Evolutionary conservation across 1,284 basidiomycete genomes (phyloP).

Genomic region (Meripilus lineatus): DNA sequence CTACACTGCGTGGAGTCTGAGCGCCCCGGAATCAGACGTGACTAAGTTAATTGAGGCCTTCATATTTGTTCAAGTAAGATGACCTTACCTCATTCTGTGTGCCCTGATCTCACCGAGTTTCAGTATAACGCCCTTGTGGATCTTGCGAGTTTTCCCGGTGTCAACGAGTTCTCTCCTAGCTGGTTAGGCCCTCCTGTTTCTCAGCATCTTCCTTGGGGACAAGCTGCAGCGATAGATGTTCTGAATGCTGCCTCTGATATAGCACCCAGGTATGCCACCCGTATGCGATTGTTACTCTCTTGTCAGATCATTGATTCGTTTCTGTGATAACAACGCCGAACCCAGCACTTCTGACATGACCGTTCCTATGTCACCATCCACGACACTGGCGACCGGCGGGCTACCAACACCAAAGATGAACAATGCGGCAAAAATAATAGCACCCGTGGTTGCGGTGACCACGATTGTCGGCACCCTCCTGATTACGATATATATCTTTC

Average conservation of each 20-base stretch:
- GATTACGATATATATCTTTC: too few relatives aligned
- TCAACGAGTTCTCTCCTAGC: conserved; percentile 3
- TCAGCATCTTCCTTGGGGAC: conserved; percentile 6
- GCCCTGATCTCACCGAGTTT: background rate
- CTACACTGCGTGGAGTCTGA: conserved; percentile 5
- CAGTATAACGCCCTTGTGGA: conserved; percentile 6
- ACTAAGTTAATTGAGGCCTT: conserved; percentile 4
- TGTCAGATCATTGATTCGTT: too few relatives aligned
- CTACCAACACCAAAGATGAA: too few relatives aligned
- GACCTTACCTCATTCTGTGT: background rate
- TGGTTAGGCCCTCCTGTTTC: conserved; percentile 8
- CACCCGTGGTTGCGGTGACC: too few relatives aligned
- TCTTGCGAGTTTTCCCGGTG: conserved; percentile 2
- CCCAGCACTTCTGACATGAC: too few relatives aligned
- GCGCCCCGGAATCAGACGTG: background rate
- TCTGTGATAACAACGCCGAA: too few relatives aligned
- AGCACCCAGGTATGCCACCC: too few relatives aligned
- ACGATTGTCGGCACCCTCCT: too few relatives aligned
- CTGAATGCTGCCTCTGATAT: conserved; percentile 9
- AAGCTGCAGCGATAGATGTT: conserved; percentile 6
- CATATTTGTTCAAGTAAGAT: conserved; percentile 8
- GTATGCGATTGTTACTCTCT: too few relatives aligned
- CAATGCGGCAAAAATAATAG: too few relatives aligned
- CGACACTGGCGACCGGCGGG: too few relatives aligned
- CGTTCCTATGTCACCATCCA: too few relatives aligned